Base-by-base conservation (phyloP, 169 alveolate genomes). In the Eimeria falciformis region DNA sequence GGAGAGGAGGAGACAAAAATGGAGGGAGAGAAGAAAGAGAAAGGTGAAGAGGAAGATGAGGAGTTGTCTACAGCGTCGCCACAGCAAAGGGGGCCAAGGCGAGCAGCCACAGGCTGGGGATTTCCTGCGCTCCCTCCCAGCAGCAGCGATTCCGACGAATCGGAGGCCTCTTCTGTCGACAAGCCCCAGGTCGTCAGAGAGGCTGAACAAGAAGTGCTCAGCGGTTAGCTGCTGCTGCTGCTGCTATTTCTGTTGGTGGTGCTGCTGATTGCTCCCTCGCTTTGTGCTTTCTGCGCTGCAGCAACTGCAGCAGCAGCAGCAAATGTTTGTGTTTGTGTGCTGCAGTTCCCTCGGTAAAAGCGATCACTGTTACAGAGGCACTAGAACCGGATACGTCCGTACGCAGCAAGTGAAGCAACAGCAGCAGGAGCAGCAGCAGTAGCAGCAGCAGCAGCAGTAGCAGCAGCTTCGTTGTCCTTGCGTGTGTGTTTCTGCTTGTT, bases 151-250 rank as follows among this genome's bases (percentile, higher is more conserved):
- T 50, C 62, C 62, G n/a, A n/a, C n/a, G n/a, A n/a, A n/a, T 50
- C 62, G 62, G 14, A 14, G 14, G 62, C 62, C 62, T 50, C 62
- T 11, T 14, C 37, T 23, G 45, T 23, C 9, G 37, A 23, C 5
- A 11, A 27, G 11, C 37, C 5, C 27, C 37, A 25, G 4, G 45
- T n/a, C n/a, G 4, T 68, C 3, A n/a, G 45, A 37, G 43, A 69
- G 29, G 53, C 79, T 25, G 37, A 68, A 4, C 43, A 6, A 11
- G n/a, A 69, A 37, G 18, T 50, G 29, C 82, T 9, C n/a, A 69
- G 43, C 82, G 53, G 53, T 69, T n/a, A 25, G 71, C 71, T 6
- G 46, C 47, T 68, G 40, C 79, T 68, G 79, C 47, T 68, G 79
- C n/a, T 68, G 53, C 79, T 68, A 5, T 29, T 27, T 14, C 46